Percentiles rank a stretch among this genome's conserved stretches.
phyloP scores from a whole-genome alignment of 1,139 yeast genomes.

The Magnusiomyces tetraspermus region DNA sequence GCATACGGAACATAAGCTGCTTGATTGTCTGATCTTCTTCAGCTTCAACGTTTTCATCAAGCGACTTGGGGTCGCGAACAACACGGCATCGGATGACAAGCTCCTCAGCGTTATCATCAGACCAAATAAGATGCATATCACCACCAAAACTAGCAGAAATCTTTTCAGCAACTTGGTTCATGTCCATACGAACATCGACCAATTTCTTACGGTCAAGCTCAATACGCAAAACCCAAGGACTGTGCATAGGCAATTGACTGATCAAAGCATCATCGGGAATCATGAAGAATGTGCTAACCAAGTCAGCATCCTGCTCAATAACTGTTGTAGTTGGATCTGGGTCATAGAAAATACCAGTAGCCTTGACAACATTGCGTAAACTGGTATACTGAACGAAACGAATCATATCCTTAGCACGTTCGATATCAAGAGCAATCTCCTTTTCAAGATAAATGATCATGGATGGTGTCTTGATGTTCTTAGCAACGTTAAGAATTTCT shows the following conservation, averaged over 20 bases:
- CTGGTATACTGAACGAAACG: constrained; percentile 96
- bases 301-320: constrained; percentile 92
- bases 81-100: constrained; percentile 97
- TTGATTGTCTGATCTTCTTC: constrained; percentile 96
- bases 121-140: constrained; percentile 95
- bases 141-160: constrained; percentile 90
- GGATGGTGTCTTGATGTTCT: constrained; percentile 97
- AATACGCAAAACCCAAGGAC: constrained; percentile 94
- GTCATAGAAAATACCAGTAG: constrained; percentile 93
- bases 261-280: constrained; percentile 97
- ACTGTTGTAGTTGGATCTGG: constrained; percentile 97
- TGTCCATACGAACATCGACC: constrained; percentile 94
- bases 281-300: constrained; percentile 93
- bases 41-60: constrained; percentile 89
- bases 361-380: constrained; percentile 88
- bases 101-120: constrained; percentile 97
- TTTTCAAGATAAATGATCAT: constrained; percentile 80
- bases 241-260: constrained; percentile 84
- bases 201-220: constrained; percentile 97
- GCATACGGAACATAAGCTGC: constrained; percentile 92
- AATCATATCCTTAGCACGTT: constrained; percentile 88
- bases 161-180: constrained; percentile 97
- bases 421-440: constrained; percentile 78
- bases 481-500: constrained; percentile 97
- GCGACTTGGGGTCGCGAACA: constrained; percentile 87